phyloP scores from a whole-genome alignment of 805 yeast species.

The Spathaspora girioi region DNA sequence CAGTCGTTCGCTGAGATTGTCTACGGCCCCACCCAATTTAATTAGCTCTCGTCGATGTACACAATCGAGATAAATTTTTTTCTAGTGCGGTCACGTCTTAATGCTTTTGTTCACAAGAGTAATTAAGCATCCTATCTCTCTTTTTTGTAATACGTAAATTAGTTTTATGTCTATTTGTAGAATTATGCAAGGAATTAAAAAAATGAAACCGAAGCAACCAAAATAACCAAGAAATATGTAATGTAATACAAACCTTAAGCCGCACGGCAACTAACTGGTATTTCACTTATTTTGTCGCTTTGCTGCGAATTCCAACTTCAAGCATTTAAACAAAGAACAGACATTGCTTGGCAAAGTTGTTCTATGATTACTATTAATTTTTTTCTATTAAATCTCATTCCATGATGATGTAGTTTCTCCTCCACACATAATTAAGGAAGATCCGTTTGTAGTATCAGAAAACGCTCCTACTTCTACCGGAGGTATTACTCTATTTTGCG shows the following conservation, averaged over 20 bases:
- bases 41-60: background rate
- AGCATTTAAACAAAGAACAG: background rate
- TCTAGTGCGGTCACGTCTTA: background rate
- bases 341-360: no score
- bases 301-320: background rate
- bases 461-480: slow-evolving; percentile 5
- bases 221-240: background rate
- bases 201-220: background rate
- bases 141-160: background rate
- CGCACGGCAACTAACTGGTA: background rate
- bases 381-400: slow-evolving; percentile 11
- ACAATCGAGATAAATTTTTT: background rate
- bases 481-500: slow-evolving; percentile 4
- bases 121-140: background rate
- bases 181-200: background rate
- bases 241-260: background rate
- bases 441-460: slow-evolving; percentile 14
- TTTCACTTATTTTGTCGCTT: no score
- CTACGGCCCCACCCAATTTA: background rate
- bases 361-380: no score
- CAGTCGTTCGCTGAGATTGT: background rate
- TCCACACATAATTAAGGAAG: slow-evolving; percentile 19
- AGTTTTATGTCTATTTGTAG: background rate
- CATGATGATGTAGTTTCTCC: slow-evolving; percentile 10
- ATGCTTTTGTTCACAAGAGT: background rate